Evolutionary conservation across 2,329 filamentous ascomycete genomes (phyloP).

Genomic region (Escovopsis sp.): DNA sequence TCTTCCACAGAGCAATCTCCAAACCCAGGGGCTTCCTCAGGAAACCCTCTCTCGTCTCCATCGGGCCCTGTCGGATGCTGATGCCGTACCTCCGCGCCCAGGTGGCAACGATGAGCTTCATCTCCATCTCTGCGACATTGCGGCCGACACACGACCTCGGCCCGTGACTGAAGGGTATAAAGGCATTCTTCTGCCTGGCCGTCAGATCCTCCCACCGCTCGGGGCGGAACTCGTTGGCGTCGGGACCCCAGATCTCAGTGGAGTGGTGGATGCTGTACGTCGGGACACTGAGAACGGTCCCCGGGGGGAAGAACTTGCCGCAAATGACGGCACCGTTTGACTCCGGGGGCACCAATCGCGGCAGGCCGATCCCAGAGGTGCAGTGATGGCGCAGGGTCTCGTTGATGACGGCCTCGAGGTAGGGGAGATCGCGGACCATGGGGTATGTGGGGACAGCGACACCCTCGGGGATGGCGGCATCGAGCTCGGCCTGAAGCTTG

Average conservation of each 20-base stretch:
- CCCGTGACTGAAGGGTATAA: conserved; percentile 61
- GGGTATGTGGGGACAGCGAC: conserved; percentile 55
- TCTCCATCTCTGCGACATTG: conserved; percentile 81
- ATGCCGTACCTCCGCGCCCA: conserved; percentile 41
- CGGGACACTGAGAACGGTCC: conserved; percentile 65
- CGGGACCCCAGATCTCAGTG: conserved; percentile 55
- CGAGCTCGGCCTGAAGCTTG: conserved; percentile 64
- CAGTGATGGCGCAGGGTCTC: conserved; percentile 79
- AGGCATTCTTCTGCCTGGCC: conserved; percentile 54
- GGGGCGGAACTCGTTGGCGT: conserved; percentile 57
- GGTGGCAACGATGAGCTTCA: conserved; percentile 62
- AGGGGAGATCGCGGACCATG: conserved; percentile 59
- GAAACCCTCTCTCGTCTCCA: conserved; percentile 71
- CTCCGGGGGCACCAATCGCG: conserved; percentile 52
- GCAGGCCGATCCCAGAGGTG: conserved; percentile 74
- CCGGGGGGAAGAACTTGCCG: conserved; percentile 56
- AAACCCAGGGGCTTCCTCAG: conserved; percentile 63
- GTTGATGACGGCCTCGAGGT: conserved; percentile 61
- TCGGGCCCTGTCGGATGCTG: conserved; percentile 36
- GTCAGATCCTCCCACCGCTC: conserved; percentile 57
- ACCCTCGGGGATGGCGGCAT: conserved; percentile 47
- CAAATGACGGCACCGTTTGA: conserved; percentile 49
- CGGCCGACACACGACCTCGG: conserved; percentile 59
- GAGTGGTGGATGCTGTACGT: conserved; percentile 73
- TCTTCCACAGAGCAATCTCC: conserved; percentile 22